Evolutionary conservation across 192 early-diverging fungal genomes (phyloP), one percentile per base, ranked within the genome.

Genomic region (Coemansia sp.): DNA sequence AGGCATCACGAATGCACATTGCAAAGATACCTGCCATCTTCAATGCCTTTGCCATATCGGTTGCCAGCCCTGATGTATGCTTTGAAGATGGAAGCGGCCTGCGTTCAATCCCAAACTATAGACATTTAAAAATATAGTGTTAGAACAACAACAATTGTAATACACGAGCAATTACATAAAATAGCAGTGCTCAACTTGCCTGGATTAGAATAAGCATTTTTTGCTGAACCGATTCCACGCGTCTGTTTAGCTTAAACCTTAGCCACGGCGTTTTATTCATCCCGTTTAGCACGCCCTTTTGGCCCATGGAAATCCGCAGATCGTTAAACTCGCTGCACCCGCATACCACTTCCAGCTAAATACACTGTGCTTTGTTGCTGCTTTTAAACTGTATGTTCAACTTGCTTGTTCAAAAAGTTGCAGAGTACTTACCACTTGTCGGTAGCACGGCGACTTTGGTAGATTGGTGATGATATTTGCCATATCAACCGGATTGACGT

Each of bases 211-310:
- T 43, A 49, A 79, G 39, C 11, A 62, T 56, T 48, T 79, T 79
- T 56, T 79, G 63, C 7, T 49, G 11, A 10, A 73, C 45, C 3
- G 62, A 49, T 1, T 69, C 53, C 2, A 79, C 65, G 5, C 60
- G 56, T 10, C 41, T 43, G 4, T 22, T 29, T 11, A 70, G 22
- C 24, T 54, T 59, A 21, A 64, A 63, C 35, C 29, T 50, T 1
- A 73, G 32, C 43, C 38, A 64, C 2, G 35, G 43, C 27, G 51
- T 59, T 41, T 70, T 73, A 47, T 69, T 73, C 65, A 79, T 67
- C 15, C 63, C 65, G 27, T 79, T 73, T 4, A 79, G 56, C 14
- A 70, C 57, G 19, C 76, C 58, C 56, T 79, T 79, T 32, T 79
- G 76, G 10, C 76, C 76, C 35, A 41, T 25, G 5, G 63, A 61